A percentile compares a stretch with the other conserved stretches of the same genome.
Conservation (phyloP, 176 grass and related monocot species). For the Metroxylon sagu region DNA sequence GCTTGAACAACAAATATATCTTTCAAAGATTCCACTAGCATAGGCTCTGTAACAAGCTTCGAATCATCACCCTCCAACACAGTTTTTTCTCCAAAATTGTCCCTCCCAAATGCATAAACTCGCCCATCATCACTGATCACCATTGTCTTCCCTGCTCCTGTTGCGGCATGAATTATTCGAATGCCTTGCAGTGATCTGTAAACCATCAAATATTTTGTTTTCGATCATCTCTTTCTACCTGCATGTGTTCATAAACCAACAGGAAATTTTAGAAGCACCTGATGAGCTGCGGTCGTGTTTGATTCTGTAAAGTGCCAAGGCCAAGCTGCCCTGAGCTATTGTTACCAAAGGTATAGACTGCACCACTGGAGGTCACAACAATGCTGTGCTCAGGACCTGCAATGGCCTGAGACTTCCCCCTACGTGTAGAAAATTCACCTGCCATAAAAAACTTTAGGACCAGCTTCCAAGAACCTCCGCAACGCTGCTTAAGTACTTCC, state of each 20-base stretch:
- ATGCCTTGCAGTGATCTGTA: conserved; percentile 75
- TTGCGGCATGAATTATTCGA: conserved; percentile 71
- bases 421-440: conserved; percentile 50
- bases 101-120: conserved; percentile 81
- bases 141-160: conserved; percentile 56
- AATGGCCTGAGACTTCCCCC: conserved; percentile 76
- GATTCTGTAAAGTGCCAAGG: conserved; percentile 62
- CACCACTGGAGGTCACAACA: conserved; percentile 48
- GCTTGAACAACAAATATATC: conserved; percentile 72
- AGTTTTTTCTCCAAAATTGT: conserved; percentile 54
- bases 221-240: conserved; percentile 12
- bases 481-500: conserved; percentile 55
- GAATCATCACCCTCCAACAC: conserved; percentile 51
- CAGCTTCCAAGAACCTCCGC: conserved; percentile 75
- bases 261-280: conserved; percentile 53
- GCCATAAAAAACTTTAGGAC: conserved; percentile 77
- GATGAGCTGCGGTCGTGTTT: conserved; percentile 58
- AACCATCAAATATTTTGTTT: conserved; percentile 16
- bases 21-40: conserved; percentile 64
- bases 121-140: conserved; percentile 73
- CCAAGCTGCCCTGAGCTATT: conserved; percentile 87
- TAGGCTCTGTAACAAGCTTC: conserved; percentile 44
- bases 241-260: conserved; percentile 23
- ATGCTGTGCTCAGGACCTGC: conserved; percentile 80
- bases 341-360: conserved; percentile 65